Evolutionary conservation across 225 moss, liverwort and hornwort genomes (phyloP).

Genomic region (Straminergon stramineum): DNA sequence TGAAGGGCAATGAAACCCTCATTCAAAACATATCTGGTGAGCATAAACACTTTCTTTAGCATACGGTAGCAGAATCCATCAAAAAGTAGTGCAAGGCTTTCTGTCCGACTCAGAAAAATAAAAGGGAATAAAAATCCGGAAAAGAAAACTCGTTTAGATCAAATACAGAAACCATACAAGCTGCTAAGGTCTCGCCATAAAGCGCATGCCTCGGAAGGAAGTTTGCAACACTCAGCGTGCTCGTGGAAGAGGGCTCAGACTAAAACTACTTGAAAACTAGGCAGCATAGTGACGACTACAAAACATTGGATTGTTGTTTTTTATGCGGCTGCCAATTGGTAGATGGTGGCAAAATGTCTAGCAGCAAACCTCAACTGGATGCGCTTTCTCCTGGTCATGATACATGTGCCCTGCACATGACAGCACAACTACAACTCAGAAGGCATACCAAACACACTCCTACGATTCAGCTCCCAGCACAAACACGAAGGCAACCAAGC

Average conservation of each 20-base stretch:
- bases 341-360: background rate
- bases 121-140: background rate
- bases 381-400: slow-evolving; percentile 1
- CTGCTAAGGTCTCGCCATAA: background rate
- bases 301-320: background rate
- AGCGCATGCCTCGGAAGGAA: background rate
- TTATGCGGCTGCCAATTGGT: background rate
- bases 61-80: background rate
- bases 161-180: slow-evolving; percentile 6
- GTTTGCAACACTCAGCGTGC: background rate
- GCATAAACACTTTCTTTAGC: background rate
- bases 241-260: background rate
- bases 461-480: background rate
- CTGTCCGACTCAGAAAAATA: background rate
- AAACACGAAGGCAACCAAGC: background rate
- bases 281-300: background rate
- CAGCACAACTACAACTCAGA: slow-evolving; percentile 3
- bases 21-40: background rate
- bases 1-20: background rate
- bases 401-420: slow-evolving; percentile 16
- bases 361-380: slow-evolving; percentile 1
- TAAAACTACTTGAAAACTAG: background rate
- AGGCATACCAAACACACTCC: background rate
- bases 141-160: background rate
- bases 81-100: background rate